A percentile compares a stretch with the other conserved stretches of the same genome.
These are phyloP conservation scores for Xylariaceae sp. DNA, from an alignment of 2,329 filamentous ascomycete genomes.

Conservation along the genomic window DNA sequence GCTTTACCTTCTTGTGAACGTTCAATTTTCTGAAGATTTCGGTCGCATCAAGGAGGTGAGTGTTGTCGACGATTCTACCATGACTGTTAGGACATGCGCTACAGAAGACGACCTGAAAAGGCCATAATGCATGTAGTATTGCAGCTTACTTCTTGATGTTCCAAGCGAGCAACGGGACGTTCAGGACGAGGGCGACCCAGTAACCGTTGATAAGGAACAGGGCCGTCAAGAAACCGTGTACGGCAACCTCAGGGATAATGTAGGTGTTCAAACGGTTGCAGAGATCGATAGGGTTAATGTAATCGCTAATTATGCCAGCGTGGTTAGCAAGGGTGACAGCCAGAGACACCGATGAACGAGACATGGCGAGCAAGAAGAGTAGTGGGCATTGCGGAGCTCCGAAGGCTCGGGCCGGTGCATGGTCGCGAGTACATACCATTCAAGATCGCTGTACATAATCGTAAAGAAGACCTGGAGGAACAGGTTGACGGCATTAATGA, in stretches of 20 bases:
- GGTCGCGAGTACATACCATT: constrained; percentile 66
- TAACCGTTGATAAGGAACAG: constrained; percentile 98
- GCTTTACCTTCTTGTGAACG: constrained; percentile 87
- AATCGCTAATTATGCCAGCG: constrained; percentile 60
- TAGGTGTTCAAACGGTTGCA: constrained; percentile 99
- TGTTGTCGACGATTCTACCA: constrained; percentile 87
- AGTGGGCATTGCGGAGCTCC: constrained; percentile 13
- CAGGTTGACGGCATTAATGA: constrained; percentile 99
- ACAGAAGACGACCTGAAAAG: not conserved
- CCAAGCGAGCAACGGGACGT: constrained; percentile 85
- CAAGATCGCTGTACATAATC: constrained; percentile 99
- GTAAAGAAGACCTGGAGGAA: constrained; percentile 99
- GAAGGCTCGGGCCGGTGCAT: constrained; percentile 2
- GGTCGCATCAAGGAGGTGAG: constrained; percentile 92
- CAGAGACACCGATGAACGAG: constrained; percentile 23
- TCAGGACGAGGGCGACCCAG: constrained; percentile 89
- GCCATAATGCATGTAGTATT: not conserved
- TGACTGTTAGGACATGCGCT: constrained; percentile 17
- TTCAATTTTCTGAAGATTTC: constrained; percentile 99
- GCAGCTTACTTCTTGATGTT: constrained; percentile 91
- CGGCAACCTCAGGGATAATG: constrained; percentile 96
- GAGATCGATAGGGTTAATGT: constrained; percentile 99
- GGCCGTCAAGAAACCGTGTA: constrained; percentile 92
- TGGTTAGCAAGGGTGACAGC: constrained; percentile 11
- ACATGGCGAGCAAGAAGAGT: constrained; percentile 1